Evolutionary conservation across 768 basidiomycete species (phyloP), one percentile per base, ranked within the genome.

Genomic region (Dacryopinax spathularia): DNA sequence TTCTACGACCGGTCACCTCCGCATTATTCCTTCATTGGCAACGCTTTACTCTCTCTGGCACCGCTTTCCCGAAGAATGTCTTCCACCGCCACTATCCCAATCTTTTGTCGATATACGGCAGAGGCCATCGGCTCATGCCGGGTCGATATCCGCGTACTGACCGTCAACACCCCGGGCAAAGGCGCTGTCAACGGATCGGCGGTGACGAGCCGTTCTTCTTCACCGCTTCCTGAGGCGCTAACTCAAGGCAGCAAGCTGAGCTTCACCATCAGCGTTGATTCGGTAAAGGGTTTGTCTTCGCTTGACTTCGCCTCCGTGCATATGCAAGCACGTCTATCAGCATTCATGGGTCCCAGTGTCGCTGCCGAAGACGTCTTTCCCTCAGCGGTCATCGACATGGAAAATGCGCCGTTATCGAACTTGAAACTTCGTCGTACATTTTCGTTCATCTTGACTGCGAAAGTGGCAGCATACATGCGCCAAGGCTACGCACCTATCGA

Each of bases 101-200:
- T 99, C 70, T 91, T 91, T 73, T 95, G 91, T 71, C 84, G 89
- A 33, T 95, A 94, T 70, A 96, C 93, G 1, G 82, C 91, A 56
- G 95, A 97, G 72, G 94, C 94, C 1, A 92, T 97, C 67, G 96
- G 95, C 1, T 91, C 91, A 29, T 97, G 94, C 75, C 84, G 91
- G 25, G 79, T 96, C 62, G 85, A 87, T 67, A 80, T 96, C 74
- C 89, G 85, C 75, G 81, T 91, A 43, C 81, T 88, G 67, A 90
- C 84, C 66, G 82, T 89, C 36, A 76, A 84, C 29, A 73, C 83
- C 39, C 78, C 86, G 1, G 73, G 84, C 6, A 37, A 65, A 84
- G 82, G 74, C 79, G 85, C 71, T 39, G 73, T 77, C 35, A 80
- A 82, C 67, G 78, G 81, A 60, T 90, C 89, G 0, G 74, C 79